Evolutionary conservation across 176 grass and related monocot genomes (phyloP).

Genomic region (Elaeis guineensis): DNA sequence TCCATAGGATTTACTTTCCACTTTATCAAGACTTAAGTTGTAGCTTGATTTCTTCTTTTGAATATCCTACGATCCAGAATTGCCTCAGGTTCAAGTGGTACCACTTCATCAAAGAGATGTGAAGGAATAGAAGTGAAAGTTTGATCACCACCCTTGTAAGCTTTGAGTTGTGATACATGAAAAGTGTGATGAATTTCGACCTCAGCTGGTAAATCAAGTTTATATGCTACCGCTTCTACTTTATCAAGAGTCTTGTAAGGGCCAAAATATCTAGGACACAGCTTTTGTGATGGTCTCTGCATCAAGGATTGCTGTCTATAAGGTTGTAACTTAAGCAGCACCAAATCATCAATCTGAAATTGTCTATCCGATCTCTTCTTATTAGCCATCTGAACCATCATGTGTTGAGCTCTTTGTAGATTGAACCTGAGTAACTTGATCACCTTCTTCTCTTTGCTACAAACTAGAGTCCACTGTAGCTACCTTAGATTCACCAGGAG

Average conservation of each 20-base stretch:
- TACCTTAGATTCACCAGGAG: no score
- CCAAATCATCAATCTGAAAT: background rate
- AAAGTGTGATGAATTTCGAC: conserved; percentile 1
- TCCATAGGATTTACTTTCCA: background rate
- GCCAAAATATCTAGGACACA: background rate
- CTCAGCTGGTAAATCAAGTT: background rate
- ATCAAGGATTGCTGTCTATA: no score
- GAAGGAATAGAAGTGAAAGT: no score
- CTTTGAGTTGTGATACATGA: conserved; percentile 10
- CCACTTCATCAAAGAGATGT: no score
- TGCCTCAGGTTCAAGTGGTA: background rate
- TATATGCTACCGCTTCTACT: background rate
- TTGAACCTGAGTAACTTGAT: no score
- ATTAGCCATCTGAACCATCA: no score
- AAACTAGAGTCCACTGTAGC: no score
- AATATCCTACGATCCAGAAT: background rate
- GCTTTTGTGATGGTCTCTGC: background rate
- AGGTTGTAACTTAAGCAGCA: background rate
- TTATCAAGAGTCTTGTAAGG: background rate
- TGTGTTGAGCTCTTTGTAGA: no score
- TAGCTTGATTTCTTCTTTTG: background rate
- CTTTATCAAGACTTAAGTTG: background rate
- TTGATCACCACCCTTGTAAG: no score
- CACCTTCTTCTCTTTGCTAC: no score
- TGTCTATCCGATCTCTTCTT: no score